Conservation (phyloP, 2,329 filamentous ascomycete species). For the Diaporthe sp. region DNA sequence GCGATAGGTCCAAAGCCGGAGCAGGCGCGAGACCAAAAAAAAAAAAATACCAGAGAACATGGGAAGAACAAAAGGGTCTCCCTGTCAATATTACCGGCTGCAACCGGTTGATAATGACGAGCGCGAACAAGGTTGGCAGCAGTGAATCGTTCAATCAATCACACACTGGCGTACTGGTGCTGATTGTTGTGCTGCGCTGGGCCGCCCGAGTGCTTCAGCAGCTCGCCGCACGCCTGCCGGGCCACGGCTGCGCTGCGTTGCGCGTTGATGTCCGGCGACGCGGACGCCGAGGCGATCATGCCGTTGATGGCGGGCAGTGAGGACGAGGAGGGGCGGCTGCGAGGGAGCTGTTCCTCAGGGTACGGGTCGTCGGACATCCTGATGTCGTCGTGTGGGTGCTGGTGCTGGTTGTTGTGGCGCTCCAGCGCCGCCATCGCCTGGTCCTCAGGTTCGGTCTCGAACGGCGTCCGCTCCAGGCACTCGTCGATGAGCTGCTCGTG, state of each 20-base stretch:
- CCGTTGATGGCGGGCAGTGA: conserved; percentile 44
- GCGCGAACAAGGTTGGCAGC: background rate
- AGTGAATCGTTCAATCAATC: background rate
- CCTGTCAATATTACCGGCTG: background rate
- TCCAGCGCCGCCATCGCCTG: conserved; percentile 10
- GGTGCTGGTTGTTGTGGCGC: conserved; percentile 32
- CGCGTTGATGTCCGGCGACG: conserved; percentile 42
- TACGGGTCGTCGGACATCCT: conserved; percentile 41
- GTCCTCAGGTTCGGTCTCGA: conserved; percentile 31
- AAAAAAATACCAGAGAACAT: background rate
- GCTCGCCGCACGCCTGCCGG: conserved; percentile 54
- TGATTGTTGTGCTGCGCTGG: conserved; percentile 4
- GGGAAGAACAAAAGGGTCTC: background rate
- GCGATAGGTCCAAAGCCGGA: background rate
- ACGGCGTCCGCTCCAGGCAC: conserved; percentile 40
- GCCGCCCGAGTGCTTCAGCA: conserved; percentile 47
- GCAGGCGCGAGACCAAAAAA: background rate
- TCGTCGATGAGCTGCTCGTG: conserved; percentile 42
- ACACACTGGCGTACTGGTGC: conserved; percentile 30
- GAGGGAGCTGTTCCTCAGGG: conserved; percentile 44
- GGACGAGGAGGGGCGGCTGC: conserved; percentile 39
- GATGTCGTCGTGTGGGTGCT: conserved; percentile 37
- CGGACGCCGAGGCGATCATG: conserved; percentile 34
- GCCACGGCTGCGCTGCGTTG: conserved; percentile 54
- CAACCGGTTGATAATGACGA: conserved; percentile 6